Conservation (phyloP, 495 filamentous ascomycete genomes). For the Penicillium tannophilum region DNA sequence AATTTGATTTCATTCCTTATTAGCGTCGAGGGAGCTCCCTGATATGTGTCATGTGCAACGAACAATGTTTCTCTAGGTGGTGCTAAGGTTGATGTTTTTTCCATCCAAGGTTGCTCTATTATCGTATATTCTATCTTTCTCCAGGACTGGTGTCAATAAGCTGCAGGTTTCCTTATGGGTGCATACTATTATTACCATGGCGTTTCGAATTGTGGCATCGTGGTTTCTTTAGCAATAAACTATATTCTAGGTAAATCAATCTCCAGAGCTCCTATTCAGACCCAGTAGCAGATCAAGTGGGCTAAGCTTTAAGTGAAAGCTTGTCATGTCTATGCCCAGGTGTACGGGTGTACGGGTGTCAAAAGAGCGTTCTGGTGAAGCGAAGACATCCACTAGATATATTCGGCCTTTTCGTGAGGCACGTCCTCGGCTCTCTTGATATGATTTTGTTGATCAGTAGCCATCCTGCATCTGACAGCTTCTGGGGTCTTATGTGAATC, state of each 20-base stretch:
- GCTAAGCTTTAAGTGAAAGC: background rate
- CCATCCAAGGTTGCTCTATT: background rate
- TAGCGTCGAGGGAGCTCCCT: slow-evolving; percentile 13
- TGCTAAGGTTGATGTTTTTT: background rate
- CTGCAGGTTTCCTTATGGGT: background rate
- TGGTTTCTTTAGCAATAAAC: background rate
- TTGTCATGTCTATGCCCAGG: too few species aligned
- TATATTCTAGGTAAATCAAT: background rate
- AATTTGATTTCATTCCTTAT: slow-evolving; percentile 51
- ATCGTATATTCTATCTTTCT: background rate
- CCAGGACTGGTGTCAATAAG: background rate
- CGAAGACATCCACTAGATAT: too few species aligned
- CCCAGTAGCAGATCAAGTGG: background rate
- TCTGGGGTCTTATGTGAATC: background rate
- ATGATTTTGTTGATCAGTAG: background rate
- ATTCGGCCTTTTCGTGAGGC: too few species aligned
- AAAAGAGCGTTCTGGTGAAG: too few species aligned
- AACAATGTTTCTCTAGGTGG: slow-evolving; percentile 11
- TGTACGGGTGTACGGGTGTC: too few species aligned
- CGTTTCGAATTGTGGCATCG: background rate
- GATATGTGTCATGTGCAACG: slow-evolving; percentile 27
- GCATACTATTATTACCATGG: background rate
- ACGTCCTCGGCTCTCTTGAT: background rate
- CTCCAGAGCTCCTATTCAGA: too few species aligned
- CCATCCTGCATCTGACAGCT: background rate